Conservation (phyloP, 2,329 filamentous ascomycete species). For the Penicillium sp. region DNA sequence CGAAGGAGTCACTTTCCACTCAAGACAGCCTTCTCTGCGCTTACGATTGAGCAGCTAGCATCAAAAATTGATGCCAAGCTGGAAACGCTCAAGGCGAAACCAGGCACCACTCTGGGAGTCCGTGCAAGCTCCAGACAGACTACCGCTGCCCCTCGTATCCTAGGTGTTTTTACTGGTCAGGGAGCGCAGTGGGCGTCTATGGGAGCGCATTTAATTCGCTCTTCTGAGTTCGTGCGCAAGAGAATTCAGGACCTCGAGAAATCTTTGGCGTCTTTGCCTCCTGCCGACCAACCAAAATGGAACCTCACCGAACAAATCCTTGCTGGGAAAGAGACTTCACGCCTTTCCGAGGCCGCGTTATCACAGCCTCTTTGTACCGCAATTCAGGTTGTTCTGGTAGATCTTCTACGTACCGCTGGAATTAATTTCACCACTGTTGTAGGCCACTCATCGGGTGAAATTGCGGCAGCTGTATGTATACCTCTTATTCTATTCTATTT, state of each 20-base stretch:
- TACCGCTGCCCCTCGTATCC: conserved; percentile 15
- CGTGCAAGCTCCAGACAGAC: background rate
- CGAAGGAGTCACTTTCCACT: background rate
- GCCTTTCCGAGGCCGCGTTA: conserved; percentile 8
- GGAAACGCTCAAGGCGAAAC: background rate
- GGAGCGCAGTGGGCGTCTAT: conserved; percentile 34
- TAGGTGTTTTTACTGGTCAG: conserved; percentile 33
- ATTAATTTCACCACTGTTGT: conserved; percentile 33
- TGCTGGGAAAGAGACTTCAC: conserved; percentile 17
- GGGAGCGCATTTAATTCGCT: conserved; percentile 23
- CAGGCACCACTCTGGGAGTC: background rate
- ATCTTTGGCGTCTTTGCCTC: conserved; percentile 20
- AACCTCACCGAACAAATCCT: conserved; percentile 8
- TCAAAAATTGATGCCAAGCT: background rate
- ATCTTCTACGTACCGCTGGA: conserved; percentile 21
- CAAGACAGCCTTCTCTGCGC: background rate
- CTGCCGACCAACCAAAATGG: background rate
- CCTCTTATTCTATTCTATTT: too few relatives aligned
- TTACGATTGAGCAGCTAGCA: background rate
- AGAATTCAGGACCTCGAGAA: background rate
- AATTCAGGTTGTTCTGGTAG: conserved; percentile 18
- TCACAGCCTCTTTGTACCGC: conserved; percentile 20
- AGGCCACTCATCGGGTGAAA: conserved; percentile 48
- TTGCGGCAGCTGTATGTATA: conserved; percentile 38
- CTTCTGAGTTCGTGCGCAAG: conserved; percentile 7